Evolutionary conservation across 352 stramenopile species (phyloP).

Genomic region (Globisporangium paddicum): DNA sequence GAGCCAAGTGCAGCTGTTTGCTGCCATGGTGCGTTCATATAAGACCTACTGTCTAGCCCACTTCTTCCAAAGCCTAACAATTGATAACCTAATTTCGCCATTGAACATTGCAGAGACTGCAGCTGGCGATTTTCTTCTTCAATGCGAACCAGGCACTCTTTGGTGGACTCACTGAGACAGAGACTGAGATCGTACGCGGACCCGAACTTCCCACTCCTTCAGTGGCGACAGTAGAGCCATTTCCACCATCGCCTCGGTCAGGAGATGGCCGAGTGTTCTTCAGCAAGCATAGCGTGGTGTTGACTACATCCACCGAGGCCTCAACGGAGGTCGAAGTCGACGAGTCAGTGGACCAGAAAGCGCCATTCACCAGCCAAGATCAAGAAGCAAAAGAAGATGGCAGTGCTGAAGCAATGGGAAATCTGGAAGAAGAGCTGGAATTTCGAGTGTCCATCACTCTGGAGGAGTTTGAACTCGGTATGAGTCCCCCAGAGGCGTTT

Average conservation of each 20-base stretch:
- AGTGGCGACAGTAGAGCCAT: not conserved
- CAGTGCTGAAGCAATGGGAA: not conserved
- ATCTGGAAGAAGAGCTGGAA: slow-evolving; percentile 24
- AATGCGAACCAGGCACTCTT: slow-evolving; percentile 54
- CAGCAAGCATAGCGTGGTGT: slow-evolving; percentile 2
- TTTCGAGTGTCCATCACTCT: slow-evolving; percentile 34
- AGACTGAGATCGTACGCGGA: slow-evolving; percentile 51
- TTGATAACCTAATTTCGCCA: not conserved
- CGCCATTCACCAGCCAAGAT: slow-evolving; percentile 14
- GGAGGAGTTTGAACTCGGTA: slow-evolving; percentile 58
- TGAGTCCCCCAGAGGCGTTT: slow-evolving; percentile 14
- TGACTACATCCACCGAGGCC: not conserved
- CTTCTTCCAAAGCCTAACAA: not conserved
- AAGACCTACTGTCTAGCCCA: not conserved
- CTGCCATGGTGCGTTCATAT: slow-evolving; percentile 42
- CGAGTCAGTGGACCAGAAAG: not conserved
- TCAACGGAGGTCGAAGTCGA: slow-evolving; percentile 5
- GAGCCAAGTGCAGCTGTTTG: slow-evolving; percentile 51
- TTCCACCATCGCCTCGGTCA: not conserved
- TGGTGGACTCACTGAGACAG: slow-evolving; percentile 36
- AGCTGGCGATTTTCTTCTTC: slow-evolving; percentile 73
- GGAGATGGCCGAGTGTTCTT: not conserved
- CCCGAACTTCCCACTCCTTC: not conserved
- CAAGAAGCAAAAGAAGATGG: not conserved
- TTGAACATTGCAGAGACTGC: slow-evolving; percentile 39